Evolutionary conservation across 305 asterid genomes (phyloP).

Genomic region (Fraxinus floribunda): DNA sequence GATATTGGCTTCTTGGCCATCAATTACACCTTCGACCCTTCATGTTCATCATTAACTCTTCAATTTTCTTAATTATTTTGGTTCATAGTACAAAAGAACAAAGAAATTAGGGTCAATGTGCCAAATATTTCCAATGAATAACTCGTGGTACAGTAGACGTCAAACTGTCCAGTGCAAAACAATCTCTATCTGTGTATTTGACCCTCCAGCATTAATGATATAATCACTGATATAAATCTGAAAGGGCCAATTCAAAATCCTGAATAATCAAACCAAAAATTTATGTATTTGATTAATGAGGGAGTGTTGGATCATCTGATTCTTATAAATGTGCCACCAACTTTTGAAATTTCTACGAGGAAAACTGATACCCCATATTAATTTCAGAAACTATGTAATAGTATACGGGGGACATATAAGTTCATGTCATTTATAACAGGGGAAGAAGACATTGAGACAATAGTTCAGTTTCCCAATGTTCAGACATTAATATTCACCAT

Average conservation of each 20-base stretch:
- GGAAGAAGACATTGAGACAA: neutral
- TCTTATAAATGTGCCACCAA: conserved; percentile 35
- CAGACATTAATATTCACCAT: neutral
- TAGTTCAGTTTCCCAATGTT: neutral
- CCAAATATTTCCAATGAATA: neutral
- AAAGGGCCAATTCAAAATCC: conserved; percentile 15
- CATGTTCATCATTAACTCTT: neutral
- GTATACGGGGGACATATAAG: neutral
- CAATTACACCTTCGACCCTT: neutral
- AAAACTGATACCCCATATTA: conserved; percentile 35
- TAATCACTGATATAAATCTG: neutral
- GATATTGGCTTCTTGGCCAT: neutral
- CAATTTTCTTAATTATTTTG: neutral
- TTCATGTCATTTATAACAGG: neutral
- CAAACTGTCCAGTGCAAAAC: neutral
- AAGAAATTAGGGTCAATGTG: neutral
- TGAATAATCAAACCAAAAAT: neutral
- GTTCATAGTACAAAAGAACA: neutral
- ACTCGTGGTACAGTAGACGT: neutral
- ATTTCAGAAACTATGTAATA: neutral
- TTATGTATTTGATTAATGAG: conserved; percentile 4
- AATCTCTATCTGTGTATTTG: neutral
- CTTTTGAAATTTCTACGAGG: conserved; percentile 14
- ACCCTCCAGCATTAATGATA: conserved; percentile 2
- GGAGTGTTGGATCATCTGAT: conserved; percentile 18